phyloP scores from a whole-genome alignment of 139 green algal genomes.

The Desmodesmus armatus region DNA sequence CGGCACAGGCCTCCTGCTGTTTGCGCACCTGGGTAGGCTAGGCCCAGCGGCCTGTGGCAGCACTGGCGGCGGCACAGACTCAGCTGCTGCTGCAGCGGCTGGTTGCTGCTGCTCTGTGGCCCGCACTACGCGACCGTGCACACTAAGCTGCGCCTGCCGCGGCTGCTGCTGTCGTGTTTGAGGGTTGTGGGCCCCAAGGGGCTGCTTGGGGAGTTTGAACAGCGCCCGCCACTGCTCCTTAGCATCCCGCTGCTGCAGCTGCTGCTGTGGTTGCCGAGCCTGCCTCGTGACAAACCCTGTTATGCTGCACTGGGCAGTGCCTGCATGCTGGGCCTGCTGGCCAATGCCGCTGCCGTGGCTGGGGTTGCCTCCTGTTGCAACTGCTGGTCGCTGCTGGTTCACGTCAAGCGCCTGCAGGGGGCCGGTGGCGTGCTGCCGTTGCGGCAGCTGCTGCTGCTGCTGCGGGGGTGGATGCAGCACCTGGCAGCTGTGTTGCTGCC shows the following conservation, averaged over 20 bases:
- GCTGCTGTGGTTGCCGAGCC: not conserved
- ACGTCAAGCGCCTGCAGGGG: no score
- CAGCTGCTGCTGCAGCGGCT: slow-evolving; percentile 26
- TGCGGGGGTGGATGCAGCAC: no score
- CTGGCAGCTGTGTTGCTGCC: no score
- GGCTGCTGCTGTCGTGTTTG: not conserved
- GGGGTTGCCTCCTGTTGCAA: not conserved
- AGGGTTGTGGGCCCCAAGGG: not conserved
- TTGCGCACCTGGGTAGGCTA: no score
- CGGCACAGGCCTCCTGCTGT: no score
- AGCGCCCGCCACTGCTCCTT: slow-evolving; percentile 37
- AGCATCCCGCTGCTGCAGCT: not conserved
- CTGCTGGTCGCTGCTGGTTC: not conserved
- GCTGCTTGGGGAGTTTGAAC: slow-evolving; percentile 14
- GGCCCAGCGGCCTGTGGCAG: no score
- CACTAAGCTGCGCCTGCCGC: slow-evolving; percentile 7
- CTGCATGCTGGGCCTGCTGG: not conserved
- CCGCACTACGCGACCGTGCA: no score
- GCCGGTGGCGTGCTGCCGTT: not conserved
- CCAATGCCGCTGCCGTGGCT: not conserved
- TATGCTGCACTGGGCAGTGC: slow-evolving; percentile 11
- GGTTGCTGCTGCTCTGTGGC: not conserved
- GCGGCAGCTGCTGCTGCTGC: not conserved
- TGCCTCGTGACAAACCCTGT: not conserved
- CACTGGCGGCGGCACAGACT: no score